Evolutionary conservation across 139 green algal species (phyloP).

Genomic region (Edaphochlamys debaryana): DNA sequence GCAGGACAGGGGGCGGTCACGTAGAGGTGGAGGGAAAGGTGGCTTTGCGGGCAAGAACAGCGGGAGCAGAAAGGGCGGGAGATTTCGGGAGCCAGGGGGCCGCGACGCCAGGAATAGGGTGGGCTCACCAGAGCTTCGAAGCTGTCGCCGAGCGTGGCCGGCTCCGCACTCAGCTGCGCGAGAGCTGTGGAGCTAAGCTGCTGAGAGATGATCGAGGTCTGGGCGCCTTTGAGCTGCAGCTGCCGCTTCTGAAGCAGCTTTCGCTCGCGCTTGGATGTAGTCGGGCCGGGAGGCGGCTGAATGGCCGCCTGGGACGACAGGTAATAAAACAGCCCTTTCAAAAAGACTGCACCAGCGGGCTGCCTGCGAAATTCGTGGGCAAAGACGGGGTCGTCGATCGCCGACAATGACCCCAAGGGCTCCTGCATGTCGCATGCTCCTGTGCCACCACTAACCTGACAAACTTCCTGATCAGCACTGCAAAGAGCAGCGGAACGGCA

Average conservation of each 20-base stretch:
- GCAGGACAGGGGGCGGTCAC: too few relatives aligned
- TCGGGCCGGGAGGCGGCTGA: neutral
- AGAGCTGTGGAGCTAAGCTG: neutral
- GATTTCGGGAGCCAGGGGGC: neutral
- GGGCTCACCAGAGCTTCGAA: conserved; percentile 24
- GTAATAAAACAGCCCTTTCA: neutral
- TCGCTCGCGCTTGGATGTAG: neutral
- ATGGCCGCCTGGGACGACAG: neutral
- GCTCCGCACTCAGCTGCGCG: neutral
- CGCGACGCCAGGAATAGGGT: neutral
- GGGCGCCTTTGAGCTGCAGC: neutral
- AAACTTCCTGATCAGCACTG: neutral
- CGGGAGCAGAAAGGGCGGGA: neutral
- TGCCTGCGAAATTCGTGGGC: neutral
- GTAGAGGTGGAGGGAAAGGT: neutral
- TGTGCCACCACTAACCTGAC: neutral
- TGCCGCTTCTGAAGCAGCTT: neutral
- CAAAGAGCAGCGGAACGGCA: neutral
- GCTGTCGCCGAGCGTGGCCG: neutral
- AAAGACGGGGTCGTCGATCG: neutral
- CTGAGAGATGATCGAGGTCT: neutral
- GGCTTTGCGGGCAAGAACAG: neutral
- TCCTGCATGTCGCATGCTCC: neutral
- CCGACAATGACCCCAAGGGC: neutral
- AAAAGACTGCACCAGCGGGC: neutral